Evolutionary conservation across 352 stramenopile species (phyloP).

Genomic region (Phytophthora gonapodyides): DNA sequence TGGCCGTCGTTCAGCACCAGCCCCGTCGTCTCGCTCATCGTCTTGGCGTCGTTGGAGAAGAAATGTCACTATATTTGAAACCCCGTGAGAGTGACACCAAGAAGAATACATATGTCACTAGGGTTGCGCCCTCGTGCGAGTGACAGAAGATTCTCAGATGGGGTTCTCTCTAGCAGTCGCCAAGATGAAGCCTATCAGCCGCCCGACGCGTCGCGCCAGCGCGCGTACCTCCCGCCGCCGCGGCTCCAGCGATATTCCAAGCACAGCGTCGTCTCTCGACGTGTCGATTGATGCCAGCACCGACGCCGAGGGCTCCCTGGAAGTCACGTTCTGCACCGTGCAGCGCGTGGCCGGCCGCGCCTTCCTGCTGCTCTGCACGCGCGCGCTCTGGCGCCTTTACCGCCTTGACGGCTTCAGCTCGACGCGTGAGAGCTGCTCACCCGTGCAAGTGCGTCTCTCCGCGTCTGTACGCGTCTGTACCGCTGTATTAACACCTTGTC

Average conservation of each 20-base stretch:
- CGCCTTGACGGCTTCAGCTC: slow-evolving; percentile 58
- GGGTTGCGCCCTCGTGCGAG: not conserved
- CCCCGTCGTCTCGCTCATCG: slow-evolving; percentile 58
- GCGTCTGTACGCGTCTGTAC: slow-evolving; percentile 4
- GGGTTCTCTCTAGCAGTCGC: slow-evolving; percentile 18
- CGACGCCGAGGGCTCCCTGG: slow-evolving; percentile 25
- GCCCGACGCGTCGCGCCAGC: slow-evolving; percentile 31
- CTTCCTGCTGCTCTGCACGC: slow-evolving; percentile 67
- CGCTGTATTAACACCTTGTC: not conserved
- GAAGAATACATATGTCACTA: no score
- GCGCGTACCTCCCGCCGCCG: slow-evolving; percentile 29
- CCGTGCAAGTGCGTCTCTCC: slow-evolving; percentile 45
- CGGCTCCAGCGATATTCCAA: not conserved
- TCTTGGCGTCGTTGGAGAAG: slow-evolving; percentile 15
- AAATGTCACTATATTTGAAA: not conserved
- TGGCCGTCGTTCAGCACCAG: slow-evolving; percentile 79
- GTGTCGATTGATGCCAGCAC: slow-evolving; percentile 17
- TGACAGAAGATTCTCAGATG: slow-evolving; percentile 12
- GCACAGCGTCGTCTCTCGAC: not conserved
- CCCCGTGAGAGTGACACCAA: no score
- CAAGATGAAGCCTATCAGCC: slow-evolving; percentile 29
- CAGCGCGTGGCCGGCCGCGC: slow-evolving; percentile 54
- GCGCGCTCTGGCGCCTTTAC: slow-evolving; percentile 58
- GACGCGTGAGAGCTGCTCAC: slow-evolving; percentile 44
- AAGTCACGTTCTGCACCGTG: slow-evolving; percentile 71